Conservation (phyloP, 768 basidiomycete genomes). For the Leccinum longicurvipes region DNA sequence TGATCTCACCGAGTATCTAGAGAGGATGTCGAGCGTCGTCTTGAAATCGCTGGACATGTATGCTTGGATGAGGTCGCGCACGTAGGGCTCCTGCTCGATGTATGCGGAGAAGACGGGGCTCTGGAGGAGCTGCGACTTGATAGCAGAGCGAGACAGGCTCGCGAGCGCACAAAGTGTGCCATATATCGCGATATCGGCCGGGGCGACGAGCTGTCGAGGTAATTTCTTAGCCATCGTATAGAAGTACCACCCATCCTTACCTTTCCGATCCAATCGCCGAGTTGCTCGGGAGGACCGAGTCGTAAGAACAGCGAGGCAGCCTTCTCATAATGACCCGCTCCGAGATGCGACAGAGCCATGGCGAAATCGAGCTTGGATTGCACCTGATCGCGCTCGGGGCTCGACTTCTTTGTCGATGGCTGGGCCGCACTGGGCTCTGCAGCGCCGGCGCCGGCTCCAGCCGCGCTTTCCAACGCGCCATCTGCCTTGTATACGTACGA, state of each 20-base stretch:
- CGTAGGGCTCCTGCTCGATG: conserved; percentile 82
- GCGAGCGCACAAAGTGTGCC: conserved; percentile 83
- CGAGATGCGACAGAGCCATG: conserved; percentile 71
- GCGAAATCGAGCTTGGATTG: conserved; percentile 82
- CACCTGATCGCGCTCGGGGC: conserved; percentile 57
- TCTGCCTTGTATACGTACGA: conserved; percentile 98
- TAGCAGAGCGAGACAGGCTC: conserved; percentile 61
- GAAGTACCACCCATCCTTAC: conserved; percentile 32
- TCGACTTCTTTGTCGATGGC: conserved; percentile 41
- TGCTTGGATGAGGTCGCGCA: conserved; percentile 81
- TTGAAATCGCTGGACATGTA: conserved; percentile 89
- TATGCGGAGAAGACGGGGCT: conserved; percentile 70
- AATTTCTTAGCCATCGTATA: not conserved
- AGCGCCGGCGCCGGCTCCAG: conserved; percentile 33
- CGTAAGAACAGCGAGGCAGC: conserved; percentile 74
- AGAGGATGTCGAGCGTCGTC: conserved; percentile 70
- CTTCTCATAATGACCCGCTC: conserved; percentile 70
- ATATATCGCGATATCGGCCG: conserved; percentile 85
- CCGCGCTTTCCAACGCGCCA: conserved; percentile 71
- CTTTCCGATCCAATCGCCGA: conserved; percentile 79
- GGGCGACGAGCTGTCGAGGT: conserved; percentile 54
- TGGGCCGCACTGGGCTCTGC: conserved; percentile 20
- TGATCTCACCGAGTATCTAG: conserved; percentile 64
- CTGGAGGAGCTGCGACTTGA: conserved; percentile 66
- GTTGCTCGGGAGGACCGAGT: conserved; percentile 57